Base-by-base conservation (phyloP, 352 stramenopile genomes). In the Aphanomyces cochlioides region DNA sequence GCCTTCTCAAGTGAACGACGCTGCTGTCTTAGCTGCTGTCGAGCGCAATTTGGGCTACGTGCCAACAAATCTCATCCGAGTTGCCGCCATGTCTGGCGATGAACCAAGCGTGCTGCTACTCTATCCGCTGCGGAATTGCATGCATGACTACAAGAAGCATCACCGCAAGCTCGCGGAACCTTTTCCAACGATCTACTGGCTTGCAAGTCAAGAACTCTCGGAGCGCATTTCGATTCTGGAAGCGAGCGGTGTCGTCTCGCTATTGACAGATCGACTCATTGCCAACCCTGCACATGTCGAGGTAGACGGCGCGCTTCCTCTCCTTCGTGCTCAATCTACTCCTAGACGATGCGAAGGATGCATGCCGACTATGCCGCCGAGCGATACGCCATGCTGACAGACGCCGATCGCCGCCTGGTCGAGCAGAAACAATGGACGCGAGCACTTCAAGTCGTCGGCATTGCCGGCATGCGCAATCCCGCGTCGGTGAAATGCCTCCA, bases 111-210 rank as follows among this genome's bases (percentile, higher is more conserved):
- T 84, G 56, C 67, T 88, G 21, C 71, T 85, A 72, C 75, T 90
- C 59, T 84, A 89, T 61, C 81, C 84, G 34, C 54, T 92, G 74
- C 76, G 79, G 36, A 84, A 82, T 57, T 75, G 73, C 47, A 79
- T 84, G 60, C 57, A 76, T 43, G 80, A 78, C 19, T 85, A 89
- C 77, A 89, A 89, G 74, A 81, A 78, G 70, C 77, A 85, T 28
- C 79, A 89, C 43, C 77, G 81, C 4, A 77, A 74, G 38, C 79
- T 75, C 37, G 74, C 87, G 39, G 79, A 90, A 63, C 82, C 82
- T 0, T 90, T 90, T 68, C 82, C 82, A 36, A 90, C 82, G 38
- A 84, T 85, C 41, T 90, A 87, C 67, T 90, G 82, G 82, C 73
- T 90, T 39, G 73, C 73, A 3, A 82, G 77, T 0, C 57, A 59